Percentiles rank a stretch among this genome's conserved stretches.
Conservation (phyloP, 2,329 filamentous ascomycete genomes). For the Penicillium frequentans region DNA sequence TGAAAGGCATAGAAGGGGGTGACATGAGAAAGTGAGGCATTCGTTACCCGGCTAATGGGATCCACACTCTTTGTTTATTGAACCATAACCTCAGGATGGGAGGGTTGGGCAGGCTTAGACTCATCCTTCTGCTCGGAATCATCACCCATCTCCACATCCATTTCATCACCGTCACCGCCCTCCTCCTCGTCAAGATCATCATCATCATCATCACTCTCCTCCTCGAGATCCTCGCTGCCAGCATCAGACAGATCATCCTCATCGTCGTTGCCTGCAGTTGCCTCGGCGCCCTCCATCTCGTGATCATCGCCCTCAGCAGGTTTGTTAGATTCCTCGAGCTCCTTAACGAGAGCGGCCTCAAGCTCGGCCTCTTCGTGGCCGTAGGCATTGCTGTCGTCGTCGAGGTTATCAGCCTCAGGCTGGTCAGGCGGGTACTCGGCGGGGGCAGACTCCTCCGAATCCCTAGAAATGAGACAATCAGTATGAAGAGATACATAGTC, state of each 20-base stretch:
- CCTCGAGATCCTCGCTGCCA: conserved; percentile 76
- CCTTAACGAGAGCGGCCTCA: conserved; percentile 60
- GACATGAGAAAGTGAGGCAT: background rate
- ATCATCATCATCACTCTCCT: conserved; percentile 71
- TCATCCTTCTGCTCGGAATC: conserved; percentile 47
- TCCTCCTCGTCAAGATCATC: conserved; percentile 67
- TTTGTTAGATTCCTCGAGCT: conserved; percentile 50
- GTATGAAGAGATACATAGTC: background rate
- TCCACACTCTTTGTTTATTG: conserved; percentile 33
- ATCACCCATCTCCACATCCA: conserved; percentile 59
- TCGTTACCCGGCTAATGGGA: background rate
- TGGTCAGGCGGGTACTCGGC: conserved; percentile 97
- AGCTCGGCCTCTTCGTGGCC: conserved; percentile 85
- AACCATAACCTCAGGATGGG: conserved; percentile 48
- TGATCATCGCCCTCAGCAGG: conserved; percentile 57
- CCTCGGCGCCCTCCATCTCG: conserved; percentile 73
- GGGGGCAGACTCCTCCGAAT: conserved; percentile 94
- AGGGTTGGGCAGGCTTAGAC: conserved; percentile 33
- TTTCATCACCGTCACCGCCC: conserved; percentile 56
- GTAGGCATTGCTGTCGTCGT: conserved; percentile 82
- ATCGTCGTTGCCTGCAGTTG: conserved; percentile 49
- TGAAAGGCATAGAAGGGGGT: background rate
- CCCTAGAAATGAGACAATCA: conserved; percentile 57
- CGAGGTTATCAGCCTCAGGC: conserved; percentile 84
- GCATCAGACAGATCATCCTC: conserved; percentile 73